Conservation (phyloP, 208 protist species). For the Acanthamoeba polyphaga region DNA sequence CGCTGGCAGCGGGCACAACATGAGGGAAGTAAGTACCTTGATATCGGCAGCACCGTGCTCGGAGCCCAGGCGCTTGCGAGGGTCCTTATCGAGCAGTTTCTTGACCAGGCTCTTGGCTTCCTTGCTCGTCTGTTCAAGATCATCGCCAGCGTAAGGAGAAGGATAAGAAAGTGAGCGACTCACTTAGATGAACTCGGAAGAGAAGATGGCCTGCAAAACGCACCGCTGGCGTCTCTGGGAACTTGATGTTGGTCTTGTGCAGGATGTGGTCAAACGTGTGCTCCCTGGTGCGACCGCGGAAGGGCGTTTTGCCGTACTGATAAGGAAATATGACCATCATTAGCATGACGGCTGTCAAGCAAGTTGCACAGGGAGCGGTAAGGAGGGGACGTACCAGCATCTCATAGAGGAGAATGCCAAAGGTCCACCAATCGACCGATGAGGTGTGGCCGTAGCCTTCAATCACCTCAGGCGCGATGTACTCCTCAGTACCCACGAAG, state of each 20-base stretch:
- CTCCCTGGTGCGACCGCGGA: slow-evolving; percentile 77
- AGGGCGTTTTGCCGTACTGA: slow-evolving; percentile 80
- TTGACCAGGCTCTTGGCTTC: slow-evolving; percentile 79
- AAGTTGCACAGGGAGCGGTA: background rate
- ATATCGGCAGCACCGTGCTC: slow-evolving; percentile 80
- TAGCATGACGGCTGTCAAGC: no score
- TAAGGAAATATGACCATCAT: background rate
- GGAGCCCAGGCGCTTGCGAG: slow-evolving; percentile 79
- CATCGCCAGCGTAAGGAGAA: background rate
- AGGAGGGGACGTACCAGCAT: slow-evolving; percentile 77
- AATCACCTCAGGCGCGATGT: slow-evolving; percentile 86
- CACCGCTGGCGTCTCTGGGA: slow-evolving; percentile 78
- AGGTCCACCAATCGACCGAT: slow-evolving; percentile 88
- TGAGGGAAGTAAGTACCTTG: slow-evolving; percentile 73
- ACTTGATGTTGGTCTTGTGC: slow-evolving; percentile 73
- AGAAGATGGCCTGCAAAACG: background rate
- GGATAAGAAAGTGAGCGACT: background rate
- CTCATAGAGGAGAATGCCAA: slow-evolving; percentile 87
- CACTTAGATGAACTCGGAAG: background rate
- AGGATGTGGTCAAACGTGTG: slow-evolving; percentile 85
- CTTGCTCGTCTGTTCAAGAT: slow-evolving; percentile 68
- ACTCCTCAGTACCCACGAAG: slow-evolving; percentile 88
- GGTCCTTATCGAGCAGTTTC: slow-evolving; percentile 80
- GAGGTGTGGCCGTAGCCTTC: slow-evolving; percentile 79
- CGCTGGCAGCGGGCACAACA: background rate